Evolutionary conservation across 371 early-diverging fungal species (phyloP).

Genomic region (Rozella allomycis): DNA sequence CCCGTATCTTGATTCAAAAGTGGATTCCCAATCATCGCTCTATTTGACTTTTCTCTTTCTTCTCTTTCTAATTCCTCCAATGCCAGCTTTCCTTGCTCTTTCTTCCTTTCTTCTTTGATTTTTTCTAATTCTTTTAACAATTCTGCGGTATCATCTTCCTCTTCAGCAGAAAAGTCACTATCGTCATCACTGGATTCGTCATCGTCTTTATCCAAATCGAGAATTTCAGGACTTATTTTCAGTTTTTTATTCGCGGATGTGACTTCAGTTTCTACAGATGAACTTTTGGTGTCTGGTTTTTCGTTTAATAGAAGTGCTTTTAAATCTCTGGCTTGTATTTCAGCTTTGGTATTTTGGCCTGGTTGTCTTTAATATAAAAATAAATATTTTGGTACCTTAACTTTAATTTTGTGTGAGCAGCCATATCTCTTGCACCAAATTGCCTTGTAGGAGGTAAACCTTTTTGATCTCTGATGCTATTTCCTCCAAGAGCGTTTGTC

Average conservation of each 20-base stretch:
- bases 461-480: too few species aligned
- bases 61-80: conserved; percentile 36
- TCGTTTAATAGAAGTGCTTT: conserved; percentile 41
- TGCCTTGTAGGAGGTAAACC: conserved; percentile 52
- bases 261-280: not conserved
- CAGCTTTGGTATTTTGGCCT: conserved; percentile 51
- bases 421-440: conserved; percentile 50
- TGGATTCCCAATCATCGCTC: conserved; percentile 58
- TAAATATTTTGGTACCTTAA: conserved; percentile 23
- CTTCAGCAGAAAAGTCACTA: conserved; percentile 34
- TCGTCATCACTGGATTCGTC: conserved; percentile 8
- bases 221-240: conserved; percentile 9
- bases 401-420: conserved; percentile 71
- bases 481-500: too few species aligned
- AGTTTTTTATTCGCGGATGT: not conserved
- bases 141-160: conserved; percentile 82
- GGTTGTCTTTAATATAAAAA: conserved; percentile 27
- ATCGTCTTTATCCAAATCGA: conserved; percentile 4
- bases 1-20: conserved; percentile 26
- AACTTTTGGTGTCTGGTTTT: conserved; percentile 32
- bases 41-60: conserved; percentile 25
- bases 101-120: conserved; percentile 77
- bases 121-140: conserved; percentile 75
- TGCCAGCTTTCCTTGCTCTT: conserved; percentile 64
- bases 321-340: conserved; percentile 35